phyloP scores from a whole-genome alignment of 1,284 basidiomycete species.

The Fistulinella cinereoalba region DNA sequence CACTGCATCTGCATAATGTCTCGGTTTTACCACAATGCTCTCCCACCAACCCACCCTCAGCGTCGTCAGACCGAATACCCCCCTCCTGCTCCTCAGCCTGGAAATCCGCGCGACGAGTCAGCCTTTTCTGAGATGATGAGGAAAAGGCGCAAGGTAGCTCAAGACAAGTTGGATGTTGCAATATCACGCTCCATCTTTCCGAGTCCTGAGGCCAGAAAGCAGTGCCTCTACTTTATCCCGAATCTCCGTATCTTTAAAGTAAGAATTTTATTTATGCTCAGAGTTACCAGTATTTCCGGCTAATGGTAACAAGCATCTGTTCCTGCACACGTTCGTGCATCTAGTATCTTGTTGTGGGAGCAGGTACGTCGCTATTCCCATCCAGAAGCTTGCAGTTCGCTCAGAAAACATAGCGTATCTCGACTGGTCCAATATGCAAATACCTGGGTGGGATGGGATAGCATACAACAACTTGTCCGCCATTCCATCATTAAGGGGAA shows the following conservation, averaged over 20 bases:
- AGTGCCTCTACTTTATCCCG: slow-evolving; percentile 11
- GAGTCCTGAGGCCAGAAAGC: neutral
- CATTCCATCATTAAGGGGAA: slow-evolving; percentile 13
- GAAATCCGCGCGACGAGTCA: slow-evolving; percentile 13
- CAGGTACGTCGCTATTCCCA: slow-evolving; percentile 3
- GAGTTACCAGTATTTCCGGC: slow-evolving; percentile 1
- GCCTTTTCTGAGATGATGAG: slow-evolving; percentile 8
- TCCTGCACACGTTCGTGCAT: slow-evolving; percentile 27
- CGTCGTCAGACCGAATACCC: slow-evolving; percentile 5
- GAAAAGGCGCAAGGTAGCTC: neutral
- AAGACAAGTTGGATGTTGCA: slow-evolving; percentile 4
- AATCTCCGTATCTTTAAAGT: slow-evolving; percentile 24
- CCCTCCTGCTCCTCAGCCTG: neutral
- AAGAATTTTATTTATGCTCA: neutral
- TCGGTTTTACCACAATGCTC: too few relatives aligned
- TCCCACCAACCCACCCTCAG: too few relatives aligned
- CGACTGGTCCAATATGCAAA: slow-evolving; percentile 6
- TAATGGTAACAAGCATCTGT: slow-evolving; percentile 22
- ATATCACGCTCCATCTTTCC: slow-evolving; percentile 6
- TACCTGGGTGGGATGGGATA: slow-evolving; percentile 16
- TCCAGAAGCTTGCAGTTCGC: neutral
- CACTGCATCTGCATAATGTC: too few relatives aligned
- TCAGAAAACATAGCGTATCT: neutral
- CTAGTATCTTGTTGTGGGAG: slow-evolving; percentile 14
- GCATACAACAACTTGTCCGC: slow-evolving; percentile 19